Percentiles rank a stretch among this genome's conserved stretches.
Conservation (phyloP, 2,329 filamentous ascomycete species). For the Ilyonectria sp. region DNA sequence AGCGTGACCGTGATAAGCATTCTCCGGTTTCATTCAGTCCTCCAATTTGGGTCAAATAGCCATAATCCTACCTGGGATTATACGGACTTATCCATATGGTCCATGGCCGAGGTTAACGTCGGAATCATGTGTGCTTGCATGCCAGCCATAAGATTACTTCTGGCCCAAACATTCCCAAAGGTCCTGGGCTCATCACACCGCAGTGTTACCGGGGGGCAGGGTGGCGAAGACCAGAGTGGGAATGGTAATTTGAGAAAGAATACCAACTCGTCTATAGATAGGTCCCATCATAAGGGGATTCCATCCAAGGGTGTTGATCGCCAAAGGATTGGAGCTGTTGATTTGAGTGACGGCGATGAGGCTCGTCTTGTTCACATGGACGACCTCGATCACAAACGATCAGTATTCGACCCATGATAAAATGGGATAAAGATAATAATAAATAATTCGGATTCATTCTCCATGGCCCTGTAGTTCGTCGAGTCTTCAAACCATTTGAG, state of each 20-base stretch:
- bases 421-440: neutral
- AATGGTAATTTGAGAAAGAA: neutral
- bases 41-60: neutral
- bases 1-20: slow-evolving; percentile 35
- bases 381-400: neutral
- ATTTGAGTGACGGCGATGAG: neutral
- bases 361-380: neutral
- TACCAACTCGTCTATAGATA: neutral
- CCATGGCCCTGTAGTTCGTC: too few species aligned
- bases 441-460: neutral
- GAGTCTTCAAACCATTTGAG: too few species aligned
- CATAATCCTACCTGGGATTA: neutral
- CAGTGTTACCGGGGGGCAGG: neutral
- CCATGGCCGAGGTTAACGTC: neutral
- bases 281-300: neutral
- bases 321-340: neutral
- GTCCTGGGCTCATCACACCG: slow-evolving; percentile 47
- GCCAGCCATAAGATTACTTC: slow-evolving; percentile 47
- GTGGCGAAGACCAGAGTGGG: neutral
- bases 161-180: slow-evolving; percentile 57
- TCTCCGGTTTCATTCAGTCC: neutral
- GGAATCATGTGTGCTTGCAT: neutral
- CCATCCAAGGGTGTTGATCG: neutral
- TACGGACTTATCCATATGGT: neutral
- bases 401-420: neutral